Conservation (phyloP, 345 rosid genomes). For the Abelmoschus esculentus region DNA sequence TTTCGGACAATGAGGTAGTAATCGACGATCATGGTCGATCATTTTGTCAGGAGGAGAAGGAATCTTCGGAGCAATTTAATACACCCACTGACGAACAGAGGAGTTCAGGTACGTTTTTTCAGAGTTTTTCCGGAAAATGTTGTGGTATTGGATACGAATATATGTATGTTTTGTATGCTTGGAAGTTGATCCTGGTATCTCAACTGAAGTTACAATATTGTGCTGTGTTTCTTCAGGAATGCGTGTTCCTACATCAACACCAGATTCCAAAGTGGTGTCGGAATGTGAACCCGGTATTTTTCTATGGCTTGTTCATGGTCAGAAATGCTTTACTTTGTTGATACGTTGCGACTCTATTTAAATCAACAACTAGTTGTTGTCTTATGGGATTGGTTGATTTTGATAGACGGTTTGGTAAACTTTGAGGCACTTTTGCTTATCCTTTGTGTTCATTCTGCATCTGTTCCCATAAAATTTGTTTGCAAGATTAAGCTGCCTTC, state of each 20-base stretch:
- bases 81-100: conserved; percentile 14
- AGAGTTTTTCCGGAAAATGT: not conserved
- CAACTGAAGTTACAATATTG: not conserved
- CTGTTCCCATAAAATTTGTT: not conserved
- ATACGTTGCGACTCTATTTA: not conserved
- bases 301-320: not conserved
- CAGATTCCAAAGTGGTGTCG: conserved; percentile 13
- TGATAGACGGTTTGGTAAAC: not conserved
- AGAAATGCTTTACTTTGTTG: not conserved
- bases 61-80: conserved; percentile 14
- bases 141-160: not conserved
- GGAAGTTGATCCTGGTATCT: conserved; percentile 2
- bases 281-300: conserved; percentile 17
- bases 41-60: conserved; percentile 18
- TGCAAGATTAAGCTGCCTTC: not conserved
- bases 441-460: not conserved
- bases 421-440: not conserved
- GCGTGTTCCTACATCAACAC: conserved; percentile 11
- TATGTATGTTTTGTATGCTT: not conserved
- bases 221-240: conserved; percentile 14
- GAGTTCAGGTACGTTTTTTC: conserved; percentile 33
- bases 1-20: conserved; percentile 27
- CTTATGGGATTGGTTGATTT: not conserved
- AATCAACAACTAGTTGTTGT: not conserved
- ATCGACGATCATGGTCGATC: conserved; percentile 19